Conservation (phyloP, 2,329 filamentous ascomycete species). For the Aspergillus viridinutans region DNA sequence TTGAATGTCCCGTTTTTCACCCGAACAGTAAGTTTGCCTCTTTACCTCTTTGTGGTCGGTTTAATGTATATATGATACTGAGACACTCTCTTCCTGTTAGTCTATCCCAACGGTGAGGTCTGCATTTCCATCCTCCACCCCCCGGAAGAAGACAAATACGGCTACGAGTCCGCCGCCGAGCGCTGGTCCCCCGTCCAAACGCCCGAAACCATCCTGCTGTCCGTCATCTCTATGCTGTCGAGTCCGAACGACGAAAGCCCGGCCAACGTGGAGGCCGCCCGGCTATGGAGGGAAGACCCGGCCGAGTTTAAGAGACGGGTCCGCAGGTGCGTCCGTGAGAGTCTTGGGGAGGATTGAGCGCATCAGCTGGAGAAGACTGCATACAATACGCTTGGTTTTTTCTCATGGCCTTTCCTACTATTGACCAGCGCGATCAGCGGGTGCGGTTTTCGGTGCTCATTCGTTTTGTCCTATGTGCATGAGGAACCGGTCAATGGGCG, state of each 20-base stretch:
- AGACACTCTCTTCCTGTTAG: conserved; percentile 29
- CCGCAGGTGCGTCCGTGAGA: conserved; percentile 74
- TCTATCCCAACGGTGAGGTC: conserved; percentile 80
- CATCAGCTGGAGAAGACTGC: neutral
- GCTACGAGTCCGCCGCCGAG: conserved; percentile 86
- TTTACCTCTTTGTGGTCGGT: neutral
- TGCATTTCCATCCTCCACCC: conserved; percentile 98
- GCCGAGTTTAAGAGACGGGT: conserved; percentile 75
- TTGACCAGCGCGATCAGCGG: neutral
- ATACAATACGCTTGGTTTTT: neutral
- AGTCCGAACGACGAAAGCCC: conserved; percentile 94
- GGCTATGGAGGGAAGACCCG: conserved; percentile 76
- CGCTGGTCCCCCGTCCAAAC: conserved; percentile 94
- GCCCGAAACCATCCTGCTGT: conserved; percentile 88
- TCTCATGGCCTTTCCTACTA: neutral
- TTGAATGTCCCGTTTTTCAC: conserved; percentile 83
- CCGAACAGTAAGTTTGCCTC: conserved; percentile 65
- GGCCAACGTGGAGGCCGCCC: conserved; percentile 89
- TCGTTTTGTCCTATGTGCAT: conserved; percentile 35
- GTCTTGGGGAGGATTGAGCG: conserved; percentile 64
- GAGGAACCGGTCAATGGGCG: neutral
- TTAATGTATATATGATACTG: neutral
- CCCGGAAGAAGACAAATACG: conserved; percentile 88
- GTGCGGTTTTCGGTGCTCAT: neutral
- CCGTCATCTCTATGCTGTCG: conserved; percentile 86